These are phyloP conservation scores for Pseudocercospora eumusae DNA, from an alignment of 2,329 filamentous ascomycete genomes.

Conservation along the genomic window DNA sequence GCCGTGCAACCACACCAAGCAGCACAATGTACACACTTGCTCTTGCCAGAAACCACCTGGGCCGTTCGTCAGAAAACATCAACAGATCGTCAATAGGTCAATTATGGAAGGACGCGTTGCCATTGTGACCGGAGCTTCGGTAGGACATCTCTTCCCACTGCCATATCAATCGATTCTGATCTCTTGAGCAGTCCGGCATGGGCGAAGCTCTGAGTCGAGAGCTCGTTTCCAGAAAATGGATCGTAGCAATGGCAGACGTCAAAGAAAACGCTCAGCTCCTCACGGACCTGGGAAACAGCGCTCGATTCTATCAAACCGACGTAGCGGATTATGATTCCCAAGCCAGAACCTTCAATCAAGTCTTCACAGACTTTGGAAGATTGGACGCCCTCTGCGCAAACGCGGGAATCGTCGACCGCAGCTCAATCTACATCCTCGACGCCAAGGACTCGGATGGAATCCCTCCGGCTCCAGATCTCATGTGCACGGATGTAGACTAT, in stretches of 20 bases:
- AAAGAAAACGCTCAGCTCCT: conserved; percentile 11
- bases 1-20: background rate
- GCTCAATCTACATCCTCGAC: conserved; percentile 17
- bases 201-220: conserved; percentile 23
- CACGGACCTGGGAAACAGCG: conserved; percentile 9
- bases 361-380: conserved; percentile 15
- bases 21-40: too few relatives aligned
- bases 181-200: conserved; percentile 22
- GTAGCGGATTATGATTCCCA: conserved; percentile 23
- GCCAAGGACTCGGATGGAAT: conserved; percentile 14
- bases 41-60: too few relatives aligned
- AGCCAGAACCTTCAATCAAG: conserved; percentile 15
- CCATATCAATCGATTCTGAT: background rate
- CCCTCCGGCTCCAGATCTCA: conserved; percentile 20
- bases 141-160: background rate
- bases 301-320: conserved; percentile 20
- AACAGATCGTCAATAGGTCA: background rate
- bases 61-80: too few relatives aligned
- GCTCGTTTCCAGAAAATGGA: conserved; percentile 19
- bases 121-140: conserved; percentile 24
- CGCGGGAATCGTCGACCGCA: conserved; percentile 22
- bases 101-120: conserved; percentile 15
- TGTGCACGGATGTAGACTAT: conserved; percentile 24
- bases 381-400: conserved; percentile 25
- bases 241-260: conserved; percentile 26